Percentiles rank a stretch among this genome's conserved stretches.
Evolutionary conservation across 495 filamentous ascomycete genomes (phyloP).

Genomic region (Lasiosphaeria miniovina): DNA sequence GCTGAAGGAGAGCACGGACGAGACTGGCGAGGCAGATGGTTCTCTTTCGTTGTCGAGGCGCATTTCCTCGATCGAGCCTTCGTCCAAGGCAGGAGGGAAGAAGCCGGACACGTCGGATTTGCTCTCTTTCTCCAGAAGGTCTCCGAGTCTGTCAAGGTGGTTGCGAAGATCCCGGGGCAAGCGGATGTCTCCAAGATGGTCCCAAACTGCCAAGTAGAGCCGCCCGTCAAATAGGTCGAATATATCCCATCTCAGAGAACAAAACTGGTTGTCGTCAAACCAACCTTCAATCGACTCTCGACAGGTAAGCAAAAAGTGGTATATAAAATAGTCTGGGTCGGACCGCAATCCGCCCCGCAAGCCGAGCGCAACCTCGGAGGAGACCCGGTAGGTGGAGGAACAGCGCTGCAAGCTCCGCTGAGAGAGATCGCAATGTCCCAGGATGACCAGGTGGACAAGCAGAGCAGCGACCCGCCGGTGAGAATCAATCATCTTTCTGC

Average conservation of each 20-base stretch:
- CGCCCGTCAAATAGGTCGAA: slow-evolving; percentile 66
- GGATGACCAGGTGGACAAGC: slow-evolving; percentile 29
- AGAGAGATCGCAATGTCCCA: slow-evolving; percentile 25
- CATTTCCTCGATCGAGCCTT: neutral
- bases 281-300: neutral
- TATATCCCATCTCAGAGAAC: slow-evolving; percentile 42
- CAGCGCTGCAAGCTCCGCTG: slow-evolving; percentile 27
- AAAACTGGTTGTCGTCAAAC: slow-evolving; percentile 12
- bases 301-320: slow-evolving; percentile 1
- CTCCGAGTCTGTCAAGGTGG: slow-evolving; percentile 9
- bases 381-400: slow-evolving; percentile 26
- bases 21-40: neutral
- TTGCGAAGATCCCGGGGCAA: slow-evolving; percentile 18
- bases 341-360: slow-evolving; percentile 2
- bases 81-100: neutral
- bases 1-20: slow-evolving; percentile 56
- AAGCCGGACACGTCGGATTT: slow-evolving; percentile 20
- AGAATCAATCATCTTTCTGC: neutral
- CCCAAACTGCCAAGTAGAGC: slow-evolving; percentile 38
- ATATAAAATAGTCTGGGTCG: slow-evolving; percentile 20
- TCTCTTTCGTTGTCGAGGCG: neutral
- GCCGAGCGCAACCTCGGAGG: slow-evolving; percentile 25
- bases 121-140: slow-evolving; percentile 25
- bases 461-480: slow-evolving; percentile 23
- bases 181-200: slow-evolving; percentile 9